Evolutionary conservation across 345 rosid species (phyloP).

Genomic region (Salix purpurea): DNA sequence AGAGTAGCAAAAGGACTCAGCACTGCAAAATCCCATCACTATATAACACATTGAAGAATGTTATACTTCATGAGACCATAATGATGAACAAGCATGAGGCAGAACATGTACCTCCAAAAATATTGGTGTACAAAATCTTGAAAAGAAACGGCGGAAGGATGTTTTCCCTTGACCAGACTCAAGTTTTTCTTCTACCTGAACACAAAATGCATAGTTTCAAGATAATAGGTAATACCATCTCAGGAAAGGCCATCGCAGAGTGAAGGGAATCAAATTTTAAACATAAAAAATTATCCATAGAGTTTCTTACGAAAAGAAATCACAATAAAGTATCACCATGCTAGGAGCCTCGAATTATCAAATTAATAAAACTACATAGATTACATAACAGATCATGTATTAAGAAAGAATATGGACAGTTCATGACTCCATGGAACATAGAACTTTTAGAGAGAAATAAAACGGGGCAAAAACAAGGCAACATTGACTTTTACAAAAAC

Average conservation of each 20-base stretch:
- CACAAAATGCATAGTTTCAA: neutral
- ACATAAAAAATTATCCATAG: neutral
- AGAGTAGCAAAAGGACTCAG: neutral
- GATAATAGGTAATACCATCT: neutral
- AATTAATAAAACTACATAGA: neutral
- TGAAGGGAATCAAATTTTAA: neutral
- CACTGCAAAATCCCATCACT: neutral
- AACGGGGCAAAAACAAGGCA: neutral
- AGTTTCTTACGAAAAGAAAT: neutral
- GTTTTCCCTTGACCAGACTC: conserved; percentile 89
- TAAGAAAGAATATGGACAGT: neutral
- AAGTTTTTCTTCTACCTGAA: conserved; percentile 96
- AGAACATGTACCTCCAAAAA: conserved; percentile 72
- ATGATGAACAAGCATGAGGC: neutral
- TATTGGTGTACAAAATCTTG: conserved; percentile 95
- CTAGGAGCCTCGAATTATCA: neutral
- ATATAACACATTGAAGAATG: neutral
- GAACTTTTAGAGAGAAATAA: neutral
- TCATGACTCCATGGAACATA: neutral
- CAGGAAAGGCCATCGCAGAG: neutral
- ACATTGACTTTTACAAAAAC: neutral
- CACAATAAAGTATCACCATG: neutral
- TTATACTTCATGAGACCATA: neutral
- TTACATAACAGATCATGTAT: neutral
- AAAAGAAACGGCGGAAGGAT: conserved; percentile 66